Evolutionary conservation across 2,329 filamentous ascomycete genomes (phyloP).

Genomic region (Parastagonospora nodorum): DNA sequence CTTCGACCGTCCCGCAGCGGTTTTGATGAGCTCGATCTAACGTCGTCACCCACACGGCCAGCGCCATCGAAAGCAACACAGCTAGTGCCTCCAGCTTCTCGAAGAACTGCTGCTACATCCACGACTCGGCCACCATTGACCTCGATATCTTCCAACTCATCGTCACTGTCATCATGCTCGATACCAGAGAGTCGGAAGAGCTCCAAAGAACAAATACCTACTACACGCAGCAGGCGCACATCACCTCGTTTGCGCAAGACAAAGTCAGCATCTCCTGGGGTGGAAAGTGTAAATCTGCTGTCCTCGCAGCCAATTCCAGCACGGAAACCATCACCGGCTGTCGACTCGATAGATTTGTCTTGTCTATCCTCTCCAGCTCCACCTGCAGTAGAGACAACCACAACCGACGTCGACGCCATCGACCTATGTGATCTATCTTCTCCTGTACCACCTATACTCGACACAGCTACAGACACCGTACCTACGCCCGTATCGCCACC

Average conservation of each 20-base stretch:
- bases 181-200: constrained; percentile 7
- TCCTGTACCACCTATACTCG: constrained; percentile 1
- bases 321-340: constrained; percentile 12
- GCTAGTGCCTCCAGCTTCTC: constrained; percentile 1
- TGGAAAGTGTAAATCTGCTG: constrained; percentile 35
- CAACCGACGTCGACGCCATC: constrained; percentile 19
- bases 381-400: background rate
- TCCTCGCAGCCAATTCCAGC: constrained; percentile 4
- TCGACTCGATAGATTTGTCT: constrained; percentile 31
- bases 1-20: constrained; percentile 17
- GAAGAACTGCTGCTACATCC: constrained; percentile 4
- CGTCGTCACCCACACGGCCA: constrained; percentile 25
- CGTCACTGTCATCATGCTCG: constrained; percentile 13
- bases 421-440: constrained; percentile 30
- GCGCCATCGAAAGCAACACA: background rate
- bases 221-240: constrained; percentile 18
- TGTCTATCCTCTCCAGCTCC: constrained; percentile 17
- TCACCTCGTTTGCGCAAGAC: constrained; percentile 29
- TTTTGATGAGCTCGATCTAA: constrained; percentile 38
- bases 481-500: constrained; percentile 4
- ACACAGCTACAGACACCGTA: background rate
- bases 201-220: constrained; percentile 1
- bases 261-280: constrained; percentile 14
- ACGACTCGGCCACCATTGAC: constrained; percentile 26
- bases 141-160: constrained; percentile 35